Conservation (phyloP, 2,329 filamentous ascomycete species). For the Trichoderma koningiopsis region DNA sequence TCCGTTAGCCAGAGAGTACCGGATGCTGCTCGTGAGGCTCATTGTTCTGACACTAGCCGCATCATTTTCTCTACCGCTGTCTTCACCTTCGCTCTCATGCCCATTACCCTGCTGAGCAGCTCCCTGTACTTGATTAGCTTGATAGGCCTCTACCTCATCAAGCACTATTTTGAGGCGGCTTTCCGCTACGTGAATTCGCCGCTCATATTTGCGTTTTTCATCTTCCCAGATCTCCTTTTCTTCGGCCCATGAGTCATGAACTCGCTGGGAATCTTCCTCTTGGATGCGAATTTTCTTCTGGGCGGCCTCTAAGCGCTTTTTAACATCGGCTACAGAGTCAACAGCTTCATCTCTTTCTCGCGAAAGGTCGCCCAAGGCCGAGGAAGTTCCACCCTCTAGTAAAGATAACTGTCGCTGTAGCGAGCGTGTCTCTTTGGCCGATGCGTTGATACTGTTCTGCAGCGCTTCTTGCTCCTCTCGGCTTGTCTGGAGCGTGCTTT, state of each 20-base stretch:
- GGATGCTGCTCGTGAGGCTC: slow-evolving; percentile 71
- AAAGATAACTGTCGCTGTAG: slow-evolving; percentile 83
- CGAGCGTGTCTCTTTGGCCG: slow-evolving; percentile 74
- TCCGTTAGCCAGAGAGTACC: slow-evolving; percentile 71
- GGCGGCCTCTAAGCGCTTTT: slow-evolving; percentile 71
- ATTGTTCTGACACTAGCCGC: slow-evolving; percentile 70
- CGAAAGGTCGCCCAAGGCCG: slow-evolving; percentile 79
- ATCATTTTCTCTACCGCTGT: slow-evolving; percentile 67
- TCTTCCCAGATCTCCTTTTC: slow-evolving; percentile 86
- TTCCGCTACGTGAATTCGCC: slow-evolving; percentile 87
- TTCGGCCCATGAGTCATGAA: slow-evolving; percentile 77
- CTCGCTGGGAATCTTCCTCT: slow-evolving; percentile 79
- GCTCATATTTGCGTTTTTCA: slow-evolving; percentile 79
- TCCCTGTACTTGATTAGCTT: slow-evolving; percentile 54
- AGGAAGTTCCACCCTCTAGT: slow-evolving; percentile 84
- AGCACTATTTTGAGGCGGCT: slow-evolving; percentile 79
- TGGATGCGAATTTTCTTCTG: slow-evolving; percentile 78
- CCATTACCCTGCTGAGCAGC: slow-evolving; percentile 40
- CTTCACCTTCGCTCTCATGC: slow-evolving; percentile 62
- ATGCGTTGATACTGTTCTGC: slow-evolving; percentile 61
- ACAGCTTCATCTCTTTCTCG: slow-evolving; percentile 85
- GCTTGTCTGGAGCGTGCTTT: slow-evolving; percentile 69
- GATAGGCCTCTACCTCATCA: slow-evolving; percentile 77
- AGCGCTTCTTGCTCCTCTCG: slow-evolving; percentile 75
- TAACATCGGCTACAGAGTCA: slow-evolving; percentile 70